phyloP scores from a whole-genome alignment of 257 asterid species.

The Verbena officinalis region DNA sequence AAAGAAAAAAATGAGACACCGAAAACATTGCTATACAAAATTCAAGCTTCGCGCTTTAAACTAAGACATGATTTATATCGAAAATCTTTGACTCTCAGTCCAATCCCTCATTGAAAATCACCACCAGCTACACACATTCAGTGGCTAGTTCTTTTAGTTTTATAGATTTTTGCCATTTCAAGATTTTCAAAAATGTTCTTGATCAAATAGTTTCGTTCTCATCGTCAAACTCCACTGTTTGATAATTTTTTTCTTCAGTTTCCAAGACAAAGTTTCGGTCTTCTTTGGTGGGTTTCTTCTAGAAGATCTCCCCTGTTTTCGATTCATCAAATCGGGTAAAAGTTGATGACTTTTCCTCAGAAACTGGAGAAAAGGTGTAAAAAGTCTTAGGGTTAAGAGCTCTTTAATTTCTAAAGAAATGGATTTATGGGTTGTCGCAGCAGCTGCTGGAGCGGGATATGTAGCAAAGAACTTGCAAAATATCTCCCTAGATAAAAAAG shows the following conservation, averaged over 20 bases:
- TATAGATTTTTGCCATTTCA: background rate
- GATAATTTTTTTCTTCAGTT: background rate
- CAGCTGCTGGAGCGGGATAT: conserved; percentile 87
- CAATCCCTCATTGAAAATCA: conserved; percentile 4
- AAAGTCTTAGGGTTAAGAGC: background rate
- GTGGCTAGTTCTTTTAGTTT: conserved; percentile 5
- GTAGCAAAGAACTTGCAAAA: conserved; percentile 59
- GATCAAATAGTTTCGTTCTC: background rate
- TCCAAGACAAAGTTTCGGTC: conserved; percentile 13
- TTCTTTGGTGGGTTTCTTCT: conserved; percentile 17
- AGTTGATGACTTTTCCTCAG: conserved; percentile 1
- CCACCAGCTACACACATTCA: conserved; percentile 12
- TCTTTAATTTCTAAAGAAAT: conserved; percentile 26
- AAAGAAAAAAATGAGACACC: background rate
- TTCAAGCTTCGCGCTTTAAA: conserved; percentile 38
- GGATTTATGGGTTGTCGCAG: conserved; percentile 88
- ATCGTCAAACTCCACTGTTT: background rate
- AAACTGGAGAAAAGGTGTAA: background rate
- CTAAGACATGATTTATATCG: conserved; percentile 32
- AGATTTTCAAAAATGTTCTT: conserved; percentile 14
- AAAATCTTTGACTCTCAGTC: conserved; percentile 14
- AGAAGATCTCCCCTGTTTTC: conserved; percentile 1
- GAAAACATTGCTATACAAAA: background rate
- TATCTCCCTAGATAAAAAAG: conserved; percentile 43
- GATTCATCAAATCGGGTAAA: conserved; percentile 1